Percentiles rank a stretch among this genome's conserved stretches.
These are phyloP conservation scores for Crithidia bombi DNA, from an alignment of 208 protist species.

Conservation along the genomic window DNA sequence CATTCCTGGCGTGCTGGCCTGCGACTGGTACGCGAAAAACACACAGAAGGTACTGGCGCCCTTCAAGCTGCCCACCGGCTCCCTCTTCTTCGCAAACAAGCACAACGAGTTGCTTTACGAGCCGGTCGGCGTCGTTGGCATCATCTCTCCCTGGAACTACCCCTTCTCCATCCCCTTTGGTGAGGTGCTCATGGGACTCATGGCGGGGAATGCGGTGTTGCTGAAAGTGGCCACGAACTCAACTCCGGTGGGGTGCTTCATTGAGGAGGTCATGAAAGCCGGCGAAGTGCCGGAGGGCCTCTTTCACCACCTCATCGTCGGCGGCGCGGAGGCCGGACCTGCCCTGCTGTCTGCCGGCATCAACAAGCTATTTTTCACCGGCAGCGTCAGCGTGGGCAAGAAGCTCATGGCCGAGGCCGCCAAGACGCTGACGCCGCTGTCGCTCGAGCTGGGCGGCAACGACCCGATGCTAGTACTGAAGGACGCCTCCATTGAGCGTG, in stretches of 20 bases:
- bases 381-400: conserved; percentile 82
- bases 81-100: conserved; percentile 80
- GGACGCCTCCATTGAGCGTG: conserved; percentile 78
- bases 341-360: conserved; percentile 54
- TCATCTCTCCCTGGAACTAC: conserved; percentile 92
- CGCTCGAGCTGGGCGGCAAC: conserved; percentile 88
- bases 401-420: conserved; percentile 74
- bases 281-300: conserved; percentile 63
- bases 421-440: conserved; percentile 73
- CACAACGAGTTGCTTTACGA: conserved; percentile 74
- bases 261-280: conserved; percentile 61
- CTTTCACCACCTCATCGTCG: conserved; percentile 63
- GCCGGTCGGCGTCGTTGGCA: conserved; percentile 83
- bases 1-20: conserved; percentile 59
- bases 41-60: conserved; percentile 51
- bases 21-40: conserved; percentile 82
- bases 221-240: conserved; percentile 78
- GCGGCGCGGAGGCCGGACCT: conserved; percentile 45
- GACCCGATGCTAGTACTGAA: conserved; percentile 81
- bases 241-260: conserved; percentile 62
- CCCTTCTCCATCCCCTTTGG: conserved; percentile 87
- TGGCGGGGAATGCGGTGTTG: conserved; percentile 83
- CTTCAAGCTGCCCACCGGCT: conserved; percentile 52
- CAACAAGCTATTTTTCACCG: conserved; percentile 89
- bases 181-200: conserved; percentile 81